Evolutionary conservation across 129 eudicot genomes (phyloP).

Genomic region (Arctium minus): DNA sequence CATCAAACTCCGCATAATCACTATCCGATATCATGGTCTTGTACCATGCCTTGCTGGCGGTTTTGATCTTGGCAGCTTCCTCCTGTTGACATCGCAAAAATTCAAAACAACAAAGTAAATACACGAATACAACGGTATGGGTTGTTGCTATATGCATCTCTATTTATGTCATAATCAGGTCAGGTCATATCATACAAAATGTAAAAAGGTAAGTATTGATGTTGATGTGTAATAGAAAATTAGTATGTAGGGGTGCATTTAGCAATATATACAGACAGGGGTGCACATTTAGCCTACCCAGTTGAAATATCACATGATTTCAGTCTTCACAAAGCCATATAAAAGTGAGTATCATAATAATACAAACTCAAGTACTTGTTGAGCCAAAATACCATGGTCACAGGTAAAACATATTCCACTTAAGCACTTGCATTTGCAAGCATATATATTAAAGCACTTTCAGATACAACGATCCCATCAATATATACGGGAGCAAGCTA

Average conservation of each 20-base stretch:
- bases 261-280: too few relatives aligned
- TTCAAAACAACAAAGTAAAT: background rate
- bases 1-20: conserved; percentile 70
- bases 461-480: background rate
- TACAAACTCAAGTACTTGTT: background rate
- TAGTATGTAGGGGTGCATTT: too few relatives aligned
- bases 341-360: background rate
- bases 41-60: conserved; percentile 56
- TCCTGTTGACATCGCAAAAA: conserved; percentile 31
- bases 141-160: too few relatives aligned
- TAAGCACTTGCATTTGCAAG: background rate
- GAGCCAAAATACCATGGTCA: background rate
- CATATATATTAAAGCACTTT: background rate
- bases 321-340: background rate
- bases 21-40: conserved; percentile 73
- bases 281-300: too few relatives aligned
- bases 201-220: too few relatives aligned
- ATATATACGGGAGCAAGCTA: too few relatives aligned
- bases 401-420: background rate
- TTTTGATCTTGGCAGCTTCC: conserved; percentile 52
- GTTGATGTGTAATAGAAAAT: too few relatives aligned
- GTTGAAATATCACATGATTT: background rate
- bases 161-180: too few relatives aligned
- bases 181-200: too few relatives aligned
- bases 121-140: background rate